phyloP scores from a whole-genome alignment of 2,329 filamentous ascomycete genomes.

The Neurospora crassa region DNA sequence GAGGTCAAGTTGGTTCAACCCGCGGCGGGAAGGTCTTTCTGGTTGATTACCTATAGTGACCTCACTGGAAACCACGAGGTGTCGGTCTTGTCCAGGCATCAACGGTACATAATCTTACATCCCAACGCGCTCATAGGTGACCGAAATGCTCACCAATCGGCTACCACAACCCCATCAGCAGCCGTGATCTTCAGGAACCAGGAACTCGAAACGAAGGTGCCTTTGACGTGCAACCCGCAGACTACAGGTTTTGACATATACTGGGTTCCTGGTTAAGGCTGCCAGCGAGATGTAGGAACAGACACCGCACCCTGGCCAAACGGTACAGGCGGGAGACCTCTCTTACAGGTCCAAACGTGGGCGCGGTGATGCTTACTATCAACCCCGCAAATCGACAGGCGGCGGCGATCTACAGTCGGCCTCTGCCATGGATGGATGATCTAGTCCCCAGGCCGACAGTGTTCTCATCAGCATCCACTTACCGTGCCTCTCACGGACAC shows the following conservation, averaged over 20 bases:
- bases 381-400: neutral
- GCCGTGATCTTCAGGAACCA: neutral
- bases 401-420: too few relatives aligned
- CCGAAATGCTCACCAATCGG: too few relatives aligned
- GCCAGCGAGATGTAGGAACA: neutral
- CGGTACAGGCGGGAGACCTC: neutral
- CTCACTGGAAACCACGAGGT: too few relatives aligned
- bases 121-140: too few relatives aligned
- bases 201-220: neutral
- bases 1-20: too few relatives aligned
- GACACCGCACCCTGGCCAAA: neutral
- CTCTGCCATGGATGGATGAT: neutral
- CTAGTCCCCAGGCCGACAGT: neutral
- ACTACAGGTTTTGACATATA: neutral
- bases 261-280: neutral
- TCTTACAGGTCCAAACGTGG: neutral
- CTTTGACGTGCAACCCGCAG: too few relatives aligned
- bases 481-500: neutral
- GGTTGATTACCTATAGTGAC: too few relatives aligned
- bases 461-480: neutral
- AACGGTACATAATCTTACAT: too few relatives aligned
- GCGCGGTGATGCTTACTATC: neutral
- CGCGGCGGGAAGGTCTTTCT: too few relatives aligned
- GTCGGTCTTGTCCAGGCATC: too few relatives aligned
- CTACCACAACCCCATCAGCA: too few relatives aligned